These are phyloP conservation scores for Vigna mungo DNA, from an alignment of 306 rosid species.

Conservation along the genomic window DNA sequence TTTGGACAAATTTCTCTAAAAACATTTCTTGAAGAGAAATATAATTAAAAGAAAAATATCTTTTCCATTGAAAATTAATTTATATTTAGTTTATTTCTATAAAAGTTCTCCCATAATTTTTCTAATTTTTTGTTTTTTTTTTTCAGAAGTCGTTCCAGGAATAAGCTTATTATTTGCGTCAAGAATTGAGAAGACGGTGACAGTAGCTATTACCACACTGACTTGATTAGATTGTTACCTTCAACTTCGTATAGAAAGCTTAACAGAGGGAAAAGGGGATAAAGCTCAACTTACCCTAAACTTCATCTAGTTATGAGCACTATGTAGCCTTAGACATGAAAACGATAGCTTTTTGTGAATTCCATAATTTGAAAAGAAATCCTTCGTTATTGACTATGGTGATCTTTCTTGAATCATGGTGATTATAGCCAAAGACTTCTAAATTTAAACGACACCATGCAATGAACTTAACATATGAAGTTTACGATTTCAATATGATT, in stretches of 20 bases:
- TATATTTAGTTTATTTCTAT: neutral
- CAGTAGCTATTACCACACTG: neutral
- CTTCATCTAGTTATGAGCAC: too few species aligned
- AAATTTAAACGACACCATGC: slow-evolving; percentile 24
- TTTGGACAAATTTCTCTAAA: too few species aligned
- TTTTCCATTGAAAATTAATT: too few species aligned
- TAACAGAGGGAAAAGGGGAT: neutral
- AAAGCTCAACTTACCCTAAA: neutral
- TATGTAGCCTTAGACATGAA: neutral
- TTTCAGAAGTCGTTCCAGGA: too few species aligned
- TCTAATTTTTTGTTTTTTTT: too few species aligned
- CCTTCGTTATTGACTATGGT: neutral
- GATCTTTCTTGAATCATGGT: slow-evolving; percentile 20
- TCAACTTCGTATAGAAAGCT: neutral
- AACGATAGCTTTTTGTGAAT: neutral
- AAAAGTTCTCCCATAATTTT: too few species aligned
- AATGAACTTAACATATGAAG: slow-evolving; percentile 27
- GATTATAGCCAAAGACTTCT: slow-evolving; percentile 3
- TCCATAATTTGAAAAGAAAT: neutral
- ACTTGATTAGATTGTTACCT: neutral
- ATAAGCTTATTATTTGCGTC: neutral
- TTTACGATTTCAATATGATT: slow-evolving; percentile 16
- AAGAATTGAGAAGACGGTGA: neutral
- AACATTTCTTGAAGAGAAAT: too few species aligned
- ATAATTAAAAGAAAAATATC: too few species aligned